A percentile compares a stretch with the other conserved stretches of the same genome.
These are phyloP conservation scores for Cyberlindnera mycetangii DNA, from an alignment of 805 yeast genomes.

Conservation along the genomic window DNA sequence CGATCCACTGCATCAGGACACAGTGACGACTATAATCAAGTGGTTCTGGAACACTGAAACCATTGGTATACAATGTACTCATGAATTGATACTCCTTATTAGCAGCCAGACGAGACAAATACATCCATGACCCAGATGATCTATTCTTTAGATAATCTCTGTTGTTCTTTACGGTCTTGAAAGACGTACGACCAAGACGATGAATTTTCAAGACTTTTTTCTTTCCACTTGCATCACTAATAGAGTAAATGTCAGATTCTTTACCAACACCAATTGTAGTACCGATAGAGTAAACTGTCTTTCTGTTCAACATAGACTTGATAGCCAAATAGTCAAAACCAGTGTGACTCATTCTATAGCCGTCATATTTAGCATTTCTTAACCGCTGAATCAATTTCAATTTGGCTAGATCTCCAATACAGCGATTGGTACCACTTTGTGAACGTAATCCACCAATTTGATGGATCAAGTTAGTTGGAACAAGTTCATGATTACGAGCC, in stretches of 20 bases:
- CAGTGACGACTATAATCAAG: slow-evolving; percentile 88
- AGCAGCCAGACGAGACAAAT: slow-evolving; percentile 84
- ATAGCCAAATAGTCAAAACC: slow-evolving; percentile 94
- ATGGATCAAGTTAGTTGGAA: slow-evolving; percentile 82
- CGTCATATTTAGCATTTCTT: slow-evolving; percentile 93
- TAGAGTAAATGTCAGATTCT: slow-evolving; percentile 91
- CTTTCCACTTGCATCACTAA: slow-evolving; percentile 62
- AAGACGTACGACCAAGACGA: slow-evolving; percentile 91
- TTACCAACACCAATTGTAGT: slow-evolving; percentile 94
- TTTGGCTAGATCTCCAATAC: slow-evolving; percentile 85
- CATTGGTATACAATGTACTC: slow-evolving; percentile 68
- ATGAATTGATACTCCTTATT: slow-evolving; percentile 88
- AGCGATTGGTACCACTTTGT: slow-evolving; percentile 70
- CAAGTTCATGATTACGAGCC: slow-evolving; percentile 89
- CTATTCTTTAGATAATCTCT: slow-evolving; percentile 80
- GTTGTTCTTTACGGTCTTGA: slow-evolving; percentile 87
- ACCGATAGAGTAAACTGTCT: slow-evolving; percentile 75
- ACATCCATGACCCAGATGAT: slow-evolving; percentile 89
- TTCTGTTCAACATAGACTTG: slow-evolving; percentile 74
- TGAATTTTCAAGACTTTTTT: slow-evolving; percentile 83
- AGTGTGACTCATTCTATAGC: slow-evolving; percentile 80
- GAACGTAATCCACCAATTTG: slow-evolving; percentile 76
- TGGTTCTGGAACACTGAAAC: slow-evolving; percentile 85
- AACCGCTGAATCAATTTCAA: slow-evolving; percentile 71
- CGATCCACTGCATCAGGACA: slow-evolving; percentile 86